Conservation (phyloP, 2,329 filamentous ascomycete genomes). For the Verticillium albo-atrum region DNA sequence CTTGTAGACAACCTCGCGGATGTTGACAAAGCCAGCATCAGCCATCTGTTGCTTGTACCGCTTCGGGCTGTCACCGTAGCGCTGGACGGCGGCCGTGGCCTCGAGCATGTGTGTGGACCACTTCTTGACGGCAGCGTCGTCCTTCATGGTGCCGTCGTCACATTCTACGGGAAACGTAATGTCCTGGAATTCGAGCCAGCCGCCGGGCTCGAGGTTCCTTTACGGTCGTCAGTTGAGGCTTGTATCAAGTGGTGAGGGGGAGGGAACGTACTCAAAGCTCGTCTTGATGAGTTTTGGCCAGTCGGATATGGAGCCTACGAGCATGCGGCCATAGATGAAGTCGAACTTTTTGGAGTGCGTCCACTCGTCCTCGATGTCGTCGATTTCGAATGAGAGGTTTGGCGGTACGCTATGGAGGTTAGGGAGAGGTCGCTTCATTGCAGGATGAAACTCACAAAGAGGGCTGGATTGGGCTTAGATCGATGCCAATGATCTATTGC, state of each 20-base stretch:
- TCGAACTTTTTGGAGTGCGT: conserved; percentile 43
- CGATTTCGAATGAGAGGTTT: conserved; percentile 50
- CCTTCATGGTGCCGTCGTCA: conserved; percentile 29
- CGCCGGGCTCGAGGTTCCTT: conserved; percentile 31
- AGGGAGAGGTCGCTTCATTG: background rate
- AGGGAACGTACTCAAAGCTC: conserved; percentile 29
- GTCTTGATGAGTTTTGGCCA: conserved; percentile 42
- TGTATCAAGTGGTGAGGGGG: conserved; percentile 6
- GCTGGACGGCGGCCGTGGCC: conserved; percentile 23
- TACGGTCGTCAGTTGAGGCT: background rate
- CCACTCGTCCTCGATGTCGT: conserved; percentile 52
- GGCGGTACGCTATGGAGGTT: conserved; percentile 36
- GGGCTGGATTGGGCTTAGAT: conserved; percentile 2
- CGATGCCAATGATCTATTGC: background rate
- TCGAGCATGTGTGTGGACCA: conserved; percentile 29
- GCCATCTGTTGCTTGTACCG: conserved; percentile 31
- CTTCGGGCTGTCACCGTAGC: conserved; percentile 34
- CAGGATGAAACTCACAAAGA: background rate
- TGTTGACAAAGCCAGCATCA: conserved; percentile 50
- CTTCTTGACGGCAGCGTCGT: conserved; percentile 21
- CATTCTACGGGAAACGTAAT: conserved; percentile 16
- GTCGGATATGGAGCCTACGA: conserved; percentile 46
- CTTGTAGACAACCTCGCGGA: conserved; percentile 41
- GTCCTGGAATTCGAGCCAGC: conserved; percentile 31
- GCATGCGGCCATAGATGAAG: conserved; percentile 47